Evolutionary conservation across 306 rosid genomes (phyloP), one percentile per base, ranked within the genome.

Genomic region (Prosopis cineraria): DNA sequence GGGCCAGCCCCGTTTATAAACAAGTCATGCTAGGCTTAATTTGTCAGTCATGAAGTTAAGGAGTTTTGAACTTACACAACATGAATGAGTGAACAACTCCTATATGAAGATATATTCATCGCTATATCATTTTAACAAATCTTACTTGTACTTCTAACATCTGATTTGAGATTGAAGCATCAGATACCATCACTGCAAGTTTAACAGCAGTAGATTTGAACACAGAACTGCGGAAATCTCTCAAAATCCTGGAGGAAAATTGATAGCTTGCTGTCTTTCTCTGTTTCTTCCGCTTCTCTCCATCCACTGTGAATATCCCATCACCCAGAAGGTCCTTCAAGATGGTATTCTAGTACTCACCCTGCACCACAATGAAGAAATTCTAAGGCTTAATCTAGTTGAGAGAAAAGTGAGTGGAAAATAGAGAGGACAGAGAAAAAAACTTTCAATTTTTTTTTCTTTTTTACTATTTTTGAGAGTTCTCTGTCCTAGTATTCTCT

Each of bases 231-330:
- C 91, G 81, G 71, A 76, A 88, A 58, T 88, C 91, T 77, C 86
- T 85, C 59, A 59, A 82, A 74, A 76, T 5, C 72, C 56, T 91
- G 8, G 89, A 84, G 16, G 96, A 89, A 79, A 91, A 87, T 71
- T 91, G 89, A 74, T 88, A 78, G 83, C 96, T 85, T 47, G 91
- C 79, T 33, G 86, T 19, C 75, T 89, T 91, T 16, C 93, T 89
- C 78, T 91, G 96, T 33, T 87, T 85, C 24, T 77, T 78, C 96
- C 96, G 89, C 82, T 68, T 77, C 11, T 87, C 88, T 16, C 93
- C 90, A 72, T 89, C 93, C 41, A 91, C 91, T 0, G 91, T 40
- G 58, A 93, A 93, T 82, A 93, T 93, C 10, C 93, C 90, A 76
- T 89, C 90, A 20, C 96, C 94, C 0, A 89, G 85, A 74, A 93